Evolutionary conservation across 805 yeast species (phyloP).

Genomic region (Candida ficus): DNA sequence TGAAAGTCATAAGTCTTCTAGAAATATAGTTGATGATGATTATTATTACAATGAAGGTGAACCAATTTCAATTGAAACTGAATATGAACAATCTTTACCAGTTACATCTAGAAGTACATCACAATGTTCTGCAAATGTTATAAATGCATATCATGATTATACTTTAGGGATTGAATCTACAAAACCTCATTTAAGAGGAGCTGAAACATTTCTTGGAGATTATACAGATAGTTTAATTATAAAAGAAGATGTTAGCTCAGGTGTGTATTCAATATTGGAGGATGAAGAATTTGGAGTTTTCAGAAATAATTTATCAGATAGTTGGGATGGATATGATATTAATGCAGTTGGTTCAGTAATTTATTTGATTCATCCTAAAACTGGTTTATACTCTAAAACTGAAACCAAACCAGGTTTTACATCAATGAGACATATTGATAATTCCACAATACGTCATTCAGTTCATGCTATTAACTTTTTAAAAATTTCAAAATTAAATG

Average conservation of each 20-base stretch:
- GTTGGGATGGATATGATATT: constrained; percentile 8
- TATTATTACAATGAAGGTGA: constrained; percentile 1
- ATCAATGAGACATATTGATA: constrained; percentile 29
- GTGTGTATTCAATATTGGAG: neutral
- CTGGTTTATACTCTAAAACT: neutral
- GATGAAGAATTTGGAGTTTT: neutral
- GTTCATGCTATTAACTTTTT: constrained; percentile 56
- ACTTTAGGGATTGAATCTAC: no score
- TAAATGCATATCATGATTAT: constrained; percentile 7
- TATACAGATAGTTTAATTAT: constrained; percentile 17
- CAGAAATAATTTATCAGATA: constrained; percentile 20
- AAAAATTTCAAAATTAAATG: constrained; percentile 32
- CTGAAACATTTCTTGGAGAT: no score
- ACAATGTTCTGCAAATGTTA: constrained; percentile 9
- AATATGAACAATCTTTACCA: neutral
- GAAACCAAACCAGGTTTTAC: constrained; percentile 17
- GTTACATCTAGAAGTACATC: no score
- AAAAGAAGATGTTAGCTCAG: no score
- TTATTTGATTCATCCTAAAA: constrained; percentile 9
- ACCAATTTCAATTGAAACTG: constrained; percentile 6
- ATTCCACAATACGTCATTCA: constrained; percentile 46
- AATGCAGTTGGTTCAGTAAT: constrained; percentile 13
- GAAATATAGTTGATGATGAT: constrained; percentile 6
- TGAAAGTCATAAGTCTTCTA: constrained; percentile 7
- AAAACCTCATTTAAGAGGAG: no score